Percentiles rank a stretch among this genome's conserved stretches.
phyloP scores from a whole-genome alignment of 169 alveolate genomes.

The Eimeria tenella region DNA sequence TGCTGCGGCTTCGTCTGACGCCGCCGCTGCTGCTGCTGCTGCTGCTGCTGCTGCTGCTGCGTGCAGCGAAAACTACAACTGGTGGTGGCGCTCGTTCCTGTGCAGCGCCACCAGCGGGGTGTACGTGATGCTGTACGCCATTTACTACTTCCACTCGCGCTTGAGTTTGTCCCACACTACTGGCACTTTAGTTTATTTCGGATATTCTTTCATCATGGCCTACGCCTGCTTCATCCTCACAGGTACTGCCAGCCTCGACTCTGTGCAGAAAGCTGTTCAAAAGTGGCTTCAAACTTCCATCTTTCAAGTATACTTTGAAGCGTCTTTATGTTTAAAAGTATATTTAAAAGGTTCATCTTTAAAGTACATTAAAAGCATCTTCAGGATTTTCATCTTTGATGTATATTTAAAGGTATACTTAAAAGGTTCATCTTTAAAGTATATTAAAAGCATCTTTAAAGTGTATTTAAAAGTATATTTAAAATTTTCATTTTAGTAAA shows the following conservation, averaged over 20 bases:
- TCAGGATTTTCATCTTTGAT: too few relatives aligned
- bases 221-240: constrained; percentile 87
- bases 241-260: constrained; percentile 83
- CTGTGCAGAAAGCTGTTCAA: background rate
- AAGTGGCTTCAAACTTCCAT: background rate
- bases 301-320: background rate
- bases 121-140: constrained; percentile 86
- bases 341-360: too few relatives aligned
- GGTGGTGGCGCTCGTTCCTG: constrained; percentile 92
- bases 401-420: too few relatives aligned
- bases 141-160: constrained; percentile 84
- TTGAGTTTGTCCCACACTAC: constrained; percentile 85
- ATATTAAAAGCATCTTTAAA: too few relatives aligned
- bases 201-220: constrained; percentile 86
- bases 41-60: background rate
- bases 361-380: too few relatives aligned
- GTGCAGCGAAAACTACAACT: constrained; percentile 86
- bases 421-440: too few relatives aligned
- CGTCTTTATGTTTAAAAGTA: too few relatives aligned
- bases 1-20: too few relatives aligned
- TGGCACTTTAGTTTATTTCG: constrained; percentile 88
- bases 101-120: constrained; percentile 87
- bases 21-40: too few relatives aligned
- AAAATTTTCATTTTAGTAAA: too few relatives aligned
- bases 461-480: too few relatives aligned